These are phyloP conservation scores for Pseudogymnoascus destructans DNA, from an alignment of 2,329 filamentous ascomycete species.

Conservation along the genomic window DNA sequence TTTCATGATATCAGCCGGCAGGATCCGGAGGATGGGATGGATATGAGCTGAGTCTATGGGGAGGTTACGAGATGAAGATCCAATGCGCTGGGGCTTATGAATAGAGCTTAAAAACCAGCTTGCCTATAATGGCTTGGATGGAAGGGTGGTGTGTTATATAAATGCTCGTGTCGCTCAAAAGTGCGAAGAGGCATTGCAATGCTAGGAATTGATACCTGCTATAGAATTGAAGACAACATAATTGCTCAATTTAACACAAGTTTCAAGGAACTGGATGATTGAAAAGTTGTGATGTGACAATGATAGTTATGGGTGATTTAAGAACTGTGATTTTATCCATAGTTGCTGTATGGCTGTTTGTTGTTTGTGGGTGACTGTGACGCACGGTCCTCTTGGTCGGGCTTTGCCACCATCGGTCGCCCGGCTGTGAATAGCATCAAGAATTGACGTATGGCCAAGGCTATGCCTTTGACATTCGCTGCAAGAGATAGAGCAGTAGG, in stretches of 20 bases:
- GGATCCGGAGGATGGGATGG: conserved; percentile 9
- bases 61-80: neutral
- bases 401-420: neutral
- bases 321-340: neutral
- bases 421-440: neutral
- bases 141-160: neutral
- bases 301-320: neutral
- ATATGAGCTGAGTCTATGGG: conserved; percentile 2
- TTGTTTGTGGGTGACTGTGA: neutral
- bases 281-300: neutral
- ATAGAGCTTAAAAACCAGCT: neutral
- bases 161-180: neutral
- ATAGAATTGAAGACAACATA: neutral
- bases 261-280: neutral
- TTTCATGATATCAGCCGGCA: conserved; percentile 1
- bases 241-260: neutral
- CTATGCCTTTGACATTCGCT: neutral
- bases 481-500: neutral
- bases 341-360: neutral
- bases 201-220: neutral
- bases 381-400: neutral
- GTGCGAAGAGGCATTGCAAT: neutral
- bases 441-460: neutral
- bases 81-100: conserved; percentile 2
- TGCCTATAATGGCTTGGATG: neutral